Conservation (phyloP, 2,329 filamentous ascomycete genomes). For the Podosphaera leucotricha region DNA sequence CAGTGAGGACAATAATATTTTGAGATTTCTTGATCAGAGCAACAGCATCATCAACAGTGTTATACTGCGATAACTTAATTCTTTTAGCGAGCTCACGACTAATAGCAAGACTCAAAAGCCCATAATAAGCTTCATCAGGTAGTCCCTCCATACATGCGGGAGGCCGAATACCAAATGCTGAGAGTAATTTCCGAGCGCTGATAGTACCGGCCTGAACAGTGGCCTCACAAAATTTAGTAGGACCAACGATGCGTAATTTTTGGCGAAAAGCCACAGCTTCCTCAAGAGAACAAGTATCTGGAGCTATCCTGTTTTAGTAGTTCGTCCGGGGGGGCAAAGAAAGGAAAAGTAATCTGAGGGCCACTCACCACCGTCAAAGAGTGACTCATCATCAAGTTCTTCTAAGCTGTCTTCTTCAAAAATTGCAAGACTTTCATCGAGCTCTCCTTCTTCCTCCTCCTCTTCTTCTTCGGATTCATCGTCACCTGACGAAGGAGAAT, state of each 20-base stretch:
- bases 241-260: slow-evolving; percentile 53
- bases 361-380: slow-evolving; percentile 19
- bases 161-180: slow-evolving; percentile 59
- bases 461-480: neutral
- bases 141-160: slow-evolving; percentile 49
- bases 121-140: slow-evolving; percentile 52
- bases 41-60: slow-evolving; percentile 73
- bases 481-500: neutral
- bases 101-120: slow-evolving; percentile 53
- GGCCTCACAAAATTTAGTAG: slow-evolving; percentile 48
- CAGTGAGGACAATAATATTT: slow-evolving; percentile 85
- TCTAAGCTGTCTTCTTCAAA: slow-evolving; percentile 20
- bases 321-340: slow-evolving; percentile 6
- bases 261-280: slow-evolving; percentile 46
- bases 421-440: neutral
- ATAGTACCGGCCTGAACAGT: slow-evolving; percentile 46
- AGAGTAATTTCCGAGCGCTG: slow-evolving; percentile 61
- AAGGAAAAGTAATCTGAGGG: slow-evolving; percentile 2
- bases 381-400: slow-evolving; percentile 22
- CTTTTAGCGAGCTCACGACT: slow-evolving; percentile 62
- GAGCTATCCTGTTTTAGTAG: slow-evolving; percentile 8
- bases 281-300: slow-evolving; percentile 32
- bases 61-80: slow-evolving; percentile 56
- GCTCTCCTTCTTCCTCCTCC: neutral
- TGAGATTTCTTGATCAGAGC: slow-evolving; percentile 44